A percentile compares a stretch with the other conserved stretches of the same genome.
These are phyloP conservation scores for Angomonas ambiguus DNA, from an alignment of 208 protist species.

Conservation along the genomic window DNA sequence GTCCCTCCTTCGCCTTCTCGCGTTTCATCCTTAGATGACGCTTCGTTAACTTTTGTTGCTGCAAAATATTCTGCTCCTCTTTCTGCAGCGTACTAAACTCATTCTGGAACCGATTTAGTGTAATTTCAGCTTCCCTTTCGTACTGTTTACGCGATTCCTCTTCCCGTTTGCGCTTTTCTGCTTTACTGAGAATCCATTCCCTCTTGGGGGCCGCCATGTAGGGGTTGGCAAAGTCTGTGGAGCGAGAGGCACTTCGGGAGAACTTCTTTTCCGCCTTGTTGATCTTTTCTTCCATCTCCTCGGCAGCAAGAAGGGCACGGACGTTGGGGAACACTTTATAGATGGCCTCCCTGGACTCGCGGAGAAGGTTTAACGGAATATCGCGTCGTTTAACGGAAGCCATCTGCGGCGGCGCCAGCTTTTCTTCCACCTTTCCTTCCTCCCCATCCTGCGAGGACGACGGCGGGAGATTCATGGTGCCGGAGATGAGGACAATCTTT, in stretches of 20 bases:
- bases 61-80: constrained; percentile 55
- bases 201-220: constrained; percentile 41
- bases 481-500: constrained; percentile 83
- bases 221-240: constrained; percentile 19
- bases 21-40: constrained; percentile 53
- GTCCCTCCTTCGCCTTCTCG: constrained; percentile 42
- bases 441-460: constrained; percentile 74
- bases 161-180: constrained; percentile 32
- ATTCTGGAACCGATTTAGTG: constrained; percentile 79
- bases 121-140: constrained; percentile 86
- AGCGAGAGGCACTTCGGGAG: constrained; percentile 1
- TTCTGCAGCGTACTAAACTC: constrained; percentile 59
- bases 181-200: constrained; percentile 72
- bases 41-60: constrained; percentile 42
- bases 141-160: constrained; percentile 38
- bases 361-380: constrained; percentile 23
- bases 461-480: constrained; percentile 41
- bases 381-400: constrained; percentile 41
- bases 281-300: constrained; percentile 73
- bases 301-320: constrained; percentile 54
- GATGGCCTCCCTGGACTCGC: constrained; percentile 13
- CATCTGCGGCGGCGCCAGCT: constrained; percentile 25
- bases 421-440: constrained; percentile 47
- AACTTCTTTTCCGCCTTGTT: constrained; percentile 72
- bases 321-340: constrained; percentile 53